Base-by-base conservation (phyloP, 2,329 filamentous ascomycete genomes). In the Biscogniauxia marginata region DNA sequence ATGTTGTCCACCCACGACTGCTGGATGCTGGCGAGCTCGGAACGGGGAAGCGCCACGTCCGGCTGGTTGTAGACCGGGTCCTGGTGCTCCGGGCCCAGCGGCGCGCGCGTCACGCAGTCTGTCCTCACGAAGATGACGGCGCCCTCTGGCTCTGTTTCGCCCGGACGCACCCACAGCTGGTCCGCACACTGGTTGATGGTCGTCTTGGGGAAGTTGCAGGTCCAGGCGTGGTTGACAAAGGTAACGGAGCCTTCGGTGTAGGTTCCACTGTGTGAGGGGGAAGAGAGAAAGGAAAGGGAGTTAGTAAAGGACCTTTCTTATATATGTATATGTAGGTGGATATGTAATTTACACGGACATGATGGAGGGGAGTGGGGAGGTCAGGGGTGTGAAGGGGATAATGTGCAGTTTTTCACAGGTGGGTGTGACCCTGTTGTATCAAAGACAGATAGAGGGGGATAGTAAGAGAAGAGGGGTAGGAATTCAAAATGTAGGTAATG, bases 71-170 rank as follows among this genome's bases (percentile, higher is more conserved):
- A 65, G 8, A 65, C 23, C 0, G 55, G 50, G 39, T 63, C 58
- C 8, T 65, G 63, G 5, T 52, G 11, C n/a, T 56, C 53, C 49
- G 46, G 60, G 9, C 49, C 46, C 2, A 65, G 34, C 18, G 63
- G 63, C 3, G 21, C 13, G 9, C 63, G 58, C 4, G 58, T 63
- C 18, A 48, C 22, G 46, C 63, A 65, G 56, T 65, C 52, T 9
- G 59, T 65, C 45, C 54, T 54, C 39, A 65, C 58, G 43, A 65
- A 64, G 46, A 64, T 6, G 8, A 56, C 46, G 7, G 48, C 46
- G 8, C 63, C 62, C 46, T 62, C 56, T 2, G 56, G 52, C 4
- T 56, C 53, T 30, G 9, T 53, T 20, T 8, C 45, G 30, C 13
- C 7, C 30, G 13, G 30, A 11, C 30, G 30, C 19, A 56, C 43